These are phyloP conservation scores for Pseudovirgaria hyperparasitica DNA, from an alignment of 2,329 filamentous ascomycete genomes.

Conservation along the genomic window DNA sequence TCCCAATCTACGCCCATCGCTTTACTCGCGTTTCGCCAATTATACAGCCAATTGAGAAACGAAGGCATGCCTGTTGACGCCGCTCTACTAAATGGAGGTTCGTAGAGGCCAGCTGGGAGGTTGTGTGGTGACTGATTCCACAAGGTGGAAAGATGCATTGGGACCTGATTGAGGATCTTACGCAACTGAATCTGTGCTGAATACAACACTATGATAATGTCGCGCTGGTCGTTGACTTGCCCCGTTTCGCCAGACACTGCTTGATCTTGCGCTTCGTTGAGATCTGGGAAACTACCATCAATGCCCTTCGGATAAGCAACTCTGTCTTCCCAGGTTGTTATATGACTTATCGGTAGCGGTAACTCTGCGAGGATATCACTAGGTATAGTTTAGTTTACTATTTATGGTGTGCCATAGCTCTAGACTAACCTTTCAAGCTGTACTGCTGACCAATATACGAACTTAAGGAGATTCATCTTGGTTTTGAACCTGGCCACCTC, in stretches of 20 bases:
- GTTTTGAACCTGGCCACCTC: not conserved
- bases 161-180: constrained; percentile 42
- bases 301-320: constrained; percentile 57
- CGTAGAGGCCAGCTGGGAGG: constrained; percentile 10
- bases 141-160: constrained; percentile 41
- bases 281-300: too few relatives aligned
- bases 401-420: not conserved
- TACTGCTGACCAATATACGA: constrained; percentile 87
- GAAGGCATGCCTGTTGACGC: constrained; percentile 20
- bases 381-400: constrained; percentile 6
- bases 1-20: constrained; percentile 48
- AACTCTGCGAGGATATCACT: constrained; percentile 90
- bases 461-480: constrained; percentile 28
- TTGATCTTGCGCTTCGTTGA: too few relatives aligned
- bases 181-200: constrained; percentile 49
- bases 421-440: constrained; percentile 68
- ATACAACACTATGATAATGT: constrained; percentile 42
- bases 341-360: constrained; percentile 45
- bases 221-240: constrained; percentile 18
- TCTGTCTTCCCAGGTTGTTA: constrained; percentile 43
- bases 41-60: constrained; percentile 22
- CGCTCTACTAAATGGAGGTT: constrained; percentile 19
- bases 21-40: constrained; percentile 11
- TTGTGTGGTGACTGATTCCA: constrained; percentile 13
- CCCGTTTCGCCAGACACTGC: constrained; percentile 4